These are phyloP conservation scores for Euphorbia pulcherrima DNA, from an alignment of 345 rosid species.

Conservation along the genomic window DNA sequence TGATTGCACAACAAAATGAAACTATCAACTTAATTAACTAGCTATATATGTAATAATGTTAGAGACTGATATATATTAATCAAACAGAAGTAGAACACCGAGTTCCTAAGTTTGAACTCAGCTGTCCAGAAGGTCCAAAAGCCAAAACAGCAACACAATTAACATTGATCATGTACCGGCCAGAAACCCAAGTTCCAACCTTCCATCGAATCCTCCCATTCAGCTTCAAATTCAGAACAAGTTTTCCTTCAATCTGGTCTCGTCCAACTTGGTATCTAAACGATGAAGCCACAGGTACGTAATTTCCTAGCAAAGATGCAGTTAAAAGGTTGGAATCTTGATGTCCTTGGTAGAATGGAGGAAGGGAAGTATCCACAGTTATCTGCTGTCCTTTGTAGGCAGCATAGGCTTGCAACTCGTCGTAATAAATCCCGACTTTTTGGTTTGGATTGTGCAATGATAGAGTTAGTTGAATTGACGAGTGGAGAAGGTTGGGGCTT, in stretches of 20 bases:
- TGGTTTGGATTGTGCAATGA: constrained; percentile 60
- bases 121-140: constrained; percentile 51
- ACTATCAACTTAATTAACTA: too few species aligned
- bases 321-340: constrained; percentile 59
- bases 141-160: constrained; percentile 59
- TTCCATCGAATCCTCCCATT: constrained; percentile 76
- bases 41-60: background rate
- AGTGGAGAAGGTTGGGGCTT: constrained; percentile 67
- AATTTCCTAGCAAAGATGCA: constrained; percentile 54
- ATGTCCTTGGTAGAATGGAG: constrained; percentile 77
- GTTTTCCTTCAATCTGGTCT: constrained; percentile 53
- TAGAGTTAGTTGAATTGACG: constrained; percentile 68
- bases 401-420: constrained; percentile 53
- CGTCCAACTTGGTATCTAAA: constrained; percentile 56
- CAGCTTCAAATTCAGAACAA: constrained; percentile 49
- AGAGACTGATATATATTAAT: background rate
- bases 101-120: constrained; percentile 52
- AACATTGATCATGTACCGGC: constrained; percentile 53
- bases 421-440: constrained; percentile 80
- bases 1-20: background rate
- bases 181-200: constrained; percentile 85
- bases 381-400: constrained; percentile 79
- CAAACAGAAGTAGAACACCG: constrained; percentile 62
- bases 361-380: constrained; percentile 47
- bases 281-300: constrained; percentile 60